Evolutionary conservation across 2,329 filamentous ascomycete species (phyloP), one percentile per base, ranked within the genome.

Genomic region (Botrytis cinerea): DNA sequence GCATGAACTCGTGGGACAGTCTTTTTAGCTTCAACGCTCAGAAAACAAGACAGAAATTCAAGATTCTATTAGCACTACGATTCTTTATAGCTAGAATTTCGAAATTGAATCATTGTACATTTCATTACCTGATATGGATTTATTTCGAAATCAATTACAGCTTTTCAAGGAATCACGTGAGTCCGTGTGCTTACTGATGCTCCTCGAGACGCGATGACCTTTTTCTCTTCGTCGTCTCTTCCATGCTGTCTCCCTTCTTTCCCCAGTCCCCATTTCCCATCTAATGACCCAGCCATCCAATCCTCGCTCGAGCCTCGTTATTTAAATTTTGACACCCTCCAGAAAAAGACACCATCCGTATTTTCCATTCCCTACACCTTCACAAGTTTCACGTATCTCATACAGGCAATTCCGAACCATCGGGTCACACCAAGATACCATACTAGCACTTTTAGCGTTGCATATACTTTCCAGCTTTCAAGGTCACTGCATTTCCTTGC

Each of bases 381-480:
- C 25, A 22, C 48, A 57, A 54, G 59, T 43, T 51, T 64, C 59
- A 32, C 20, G 46, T 32, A 66, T 28, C 63, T 20, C 20, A 66
- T 32, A 54, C 45, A 51, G 16, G 46, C 16, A 57, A 38, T 67
- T 67, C 70, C 70, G 40, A 67, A 67, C 61, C 51, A 45, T 67
- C 40, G 70, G 48, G 62, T 46, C 63, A 45, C 38, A 68, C 70
- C 20, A 68, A 59, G 20, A 57, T 25, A 20, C 40, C 4, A 54
- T 32, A 6, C 45, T 40, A 32, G 28, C 22, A 45, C n/a, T 18
- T 22, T 57, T 67, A 59, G 70, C 25, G 61, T 59, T 60, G 70
- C 70, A 67, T 72, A 7, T 46, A 28, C 32, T 51, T 72, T 67
- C n/a, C 61, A 64, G 45, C 70, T 71, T 71, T 18, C 69, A 63